Percentiles rank a stretch among this genome's conserved stretches.
Evolutionary conservation across 2,329 filamentous ascomycete species (phyloP).

Genomic region (Venturia asperata): DNA sequence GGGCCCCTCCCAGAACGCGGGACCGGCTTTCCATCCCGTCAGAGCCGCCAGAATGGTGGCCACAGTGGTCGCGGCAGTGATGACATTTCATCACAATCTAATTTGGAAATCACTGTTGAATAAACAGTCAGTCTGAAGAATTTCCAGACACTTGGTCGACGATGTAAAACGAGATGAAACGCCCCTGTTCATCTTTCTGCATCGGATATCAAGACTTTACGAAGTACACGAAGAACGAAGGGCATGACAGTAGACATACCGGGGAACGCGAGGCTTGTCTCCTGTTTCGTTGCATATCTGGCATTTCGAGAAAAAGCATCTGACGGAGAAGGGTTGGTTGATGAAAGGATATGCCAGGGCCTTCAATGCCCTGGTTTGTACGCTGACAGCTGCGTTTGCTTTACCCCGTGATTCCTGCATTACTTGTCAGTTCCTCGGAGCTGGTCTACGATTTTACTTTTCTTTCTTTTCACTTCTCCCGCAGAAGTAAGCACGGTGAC

Average conservation of each 20-base stretch:
- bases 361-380: slow-evolving; percentile 14
- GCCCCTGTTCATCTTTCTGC: neutral
- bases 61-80: slow-evolving; percentile 57
- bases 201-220: slow-evolving; percentile 21
- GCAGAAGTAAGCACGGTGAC: neutral
- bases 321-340: slow-evolving; percentile 18
- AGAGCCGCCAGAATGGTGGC: slow-evolving; percentile 49
- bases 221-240: slow-evolving; percentile 28
- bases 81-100: slow-evolving; percentile 53
- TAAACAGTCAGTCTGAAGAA: neutral
- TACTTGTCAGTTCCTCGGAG: neutral
- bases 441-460: slow-evolving; percentile 7
- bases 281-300: slow-evolving; percentile 18
- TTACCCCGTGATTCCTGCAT: neutral
- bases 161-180: neutral
- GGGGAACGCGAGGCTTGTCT: neutral
- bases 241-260: slow-evolving; percentile 22
- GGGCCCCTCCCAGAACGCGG: slow-evolving; percentile 55
- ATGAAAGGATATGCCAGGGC: neutral
- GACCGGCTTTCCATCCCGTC: slow-evolving; percentile 43
- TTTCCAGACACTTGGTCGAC: slow-evolving; percentile 4
- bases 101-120: slow-evolving; percentile 56
- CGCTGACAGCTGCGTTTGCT: slow-evolving; percentile 15
- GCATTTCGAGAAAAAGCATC: slow-evolving; percentile 19
- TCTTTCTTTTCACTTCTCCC: neutral